A percentile compares a stretch with the other conserved stretches of the same genome.
These are phyloP conservation scores for Pseudogymnoascus sp. DNA, from an alignment of 2,329 filamentous ascomycete genomes.

Conservation along the genomic window DNA sequence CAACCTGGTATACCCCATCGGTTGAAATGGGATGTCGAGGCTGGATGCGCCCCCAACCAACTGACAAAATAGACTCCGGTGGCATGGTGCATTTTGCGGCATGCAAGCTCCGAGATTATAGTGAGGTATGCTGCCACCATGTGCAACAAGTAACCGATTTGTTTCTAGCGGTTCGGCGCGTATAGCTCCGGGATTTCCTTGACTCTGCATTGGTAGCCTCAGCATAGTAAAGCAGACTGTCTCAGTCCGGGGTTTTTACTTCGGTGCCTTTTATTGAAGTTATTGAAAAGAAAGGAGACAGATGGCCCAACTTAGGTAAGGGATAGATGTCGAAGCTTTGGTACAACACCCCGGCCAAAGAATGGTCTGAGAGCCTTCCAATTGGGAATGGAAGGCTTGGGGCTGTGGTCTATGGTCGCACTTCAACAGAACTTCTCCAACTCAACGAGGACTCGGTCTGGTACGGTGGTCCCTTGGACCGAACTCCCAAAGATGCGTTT, in stretches of 20 bases:
- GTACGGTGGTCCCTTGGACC: conserved; percentile 37
- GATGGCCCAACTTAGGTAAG: background rate
- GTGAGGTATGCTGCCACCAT: background rate
- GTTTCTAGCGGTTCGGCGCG: background rate
- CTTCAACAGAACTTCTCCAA: conserved; percentile 34
- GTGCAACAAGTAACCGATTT: background rate
- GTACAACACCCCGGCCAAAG: conserved; percentile 25
- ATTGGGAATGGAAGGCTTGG: conserved; percentile 39
- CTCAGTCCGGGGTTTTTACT: background rate
- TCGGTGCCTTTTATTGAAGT: background rate
- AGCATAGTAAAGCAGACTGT: background rate
- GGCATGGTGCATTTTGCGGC: background rate
- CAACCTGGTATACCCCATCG: background rate
- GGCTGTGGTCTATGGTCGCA: conserved; percentile 37
- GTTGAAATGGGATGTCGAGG: background rate
- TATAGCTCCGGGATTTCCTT: background rate
- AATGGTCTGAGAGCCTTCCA: conserved; percentile 34
- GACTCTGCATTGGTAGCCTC: background rate
- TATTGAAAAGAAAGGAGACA: background rate
- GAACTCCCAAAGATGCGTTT: conserved; percentile 32
- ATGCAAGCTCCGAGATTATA: background rate
- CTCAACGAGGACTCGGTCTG: conserved; percentile 41
- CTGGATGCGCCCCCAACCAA: background rate
- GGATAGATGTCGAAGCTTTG: conserved; percentile 15
- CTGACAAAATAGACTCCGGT: background rate